Conservation (phyloP, 805 yeast genomes). For the Ogataea degrootiae region DNA sequence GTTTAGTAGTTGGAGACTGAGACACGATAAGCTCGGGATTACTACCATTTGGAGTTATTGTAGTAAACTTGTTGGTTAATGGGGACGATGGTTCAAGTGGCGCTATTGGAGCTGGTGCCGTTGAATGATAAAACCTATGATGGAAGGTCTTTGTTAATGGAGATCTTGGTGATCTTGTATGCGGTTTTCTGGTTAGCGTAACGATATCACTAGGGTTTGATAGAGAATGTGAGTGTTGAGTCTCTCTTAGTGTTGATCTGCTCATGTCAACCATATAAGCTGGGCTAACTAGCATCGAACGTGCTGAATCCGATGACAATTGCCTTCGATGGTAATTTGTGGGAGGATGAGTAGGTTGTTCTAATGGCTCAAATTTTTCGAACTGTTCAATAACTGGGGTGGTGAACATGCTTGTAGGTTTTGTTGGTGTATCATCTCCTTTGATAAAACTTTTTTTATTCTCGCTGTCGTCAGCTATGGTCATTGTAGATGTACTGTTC, state of each 20-base stretch:
- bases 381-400: neutral
- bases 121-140: conserved; percentile 16
- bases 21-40: too few relatives aligned
- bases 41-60: too few relatives aligned
- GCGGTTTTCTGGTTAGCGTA: conserved; percentile 4
- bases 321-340: neutral
- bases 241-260: neutral
- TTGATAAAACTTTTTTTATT: neutral
- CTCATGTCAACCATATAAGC: conserved; percentile 7
- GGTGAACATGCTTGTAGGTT: neutral
- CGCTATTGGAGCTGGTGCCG: conserved; percentile 13
- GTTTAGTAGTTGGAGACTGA: too few relatives aligned
- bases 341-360: neutral
- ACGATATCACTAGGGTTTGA: conserved; percentile 23
- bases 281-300: conserved; percentile 6
- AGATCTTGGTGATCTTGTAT: conserved; percentile 13
- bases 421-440: conserved; percentile 3
- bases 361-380: neutral
- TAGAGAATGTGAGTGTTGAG: conserved; percentile 22
- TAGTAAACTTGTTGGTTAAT: neutral
- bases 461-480: neutral
- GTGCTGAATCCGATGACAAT: neutral
- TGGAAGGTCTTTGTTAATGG: conserved; percentile 22
- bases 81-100: conserved; percentile 9
- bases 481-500: neutral